Percentiles rank a stretch among this genome's conserved stretches.
phyloP scores from a whole-genome alignment of 1,139 yeast species.

The Candida sojae region DNA sequence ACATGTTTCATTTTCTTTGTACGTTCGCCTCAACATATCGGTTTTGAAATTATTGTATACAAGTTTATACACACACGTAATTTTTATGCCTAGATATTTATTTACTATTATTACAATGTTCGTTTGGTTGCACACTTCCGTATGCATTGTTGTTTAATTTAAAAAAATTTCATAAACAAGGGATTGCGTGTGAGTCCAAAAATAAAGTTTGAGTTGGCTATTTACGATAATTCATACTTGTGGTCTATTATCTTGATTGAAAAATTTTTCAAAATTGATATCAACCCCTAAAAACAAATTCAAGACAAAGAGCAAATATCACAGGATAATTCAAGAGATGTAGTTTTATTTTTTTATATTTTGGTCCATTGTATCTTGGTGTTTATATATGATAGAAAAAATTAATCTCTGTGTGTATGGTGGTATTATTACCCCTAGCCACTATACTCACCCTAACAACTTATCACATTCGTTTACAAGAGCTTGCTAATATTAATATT shows the following conservation, averaged over 20 bases:
- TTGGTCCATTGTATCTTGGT: background rate
- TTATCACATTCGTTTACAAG: background rate
- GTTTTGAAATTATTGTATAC: too few relatives aligned
- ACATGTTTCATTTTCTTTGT: background rate
- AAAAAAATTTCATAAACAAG: background rate
- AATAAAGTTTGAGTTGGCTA: background rate
- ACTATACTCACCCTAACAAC: background rate
- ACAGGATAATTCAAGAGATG: background rate
- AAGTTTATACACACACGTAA: too few relatives aligned
- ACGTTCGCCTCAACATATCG: background rate
- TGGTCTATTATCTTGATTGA: background rate
- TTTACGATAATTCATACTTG: background rate
- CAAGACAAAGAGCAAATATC: background rate
- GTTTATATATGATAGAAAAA: background rate
- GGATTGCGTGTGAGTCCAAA: background rate
- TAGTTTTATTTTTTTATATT: too few relatives aligned
- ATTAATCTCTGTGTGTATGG: background rate
- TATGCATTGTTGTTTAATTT: background rate
- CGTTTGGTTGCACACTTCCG: background rate
- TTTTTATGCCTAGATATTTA: too few relatives aligned
- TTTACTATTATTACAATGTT: background rate
- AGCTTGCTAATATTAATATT: background rate
- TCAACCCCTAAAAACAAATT: background rate
- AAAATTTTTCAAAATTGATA: background rate
- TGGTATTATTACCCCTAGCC: background rate